Percentiles rank a stretch among this genome's conserved stretches.
Evolutionary conservation across 169 alveolate species (phyloP).

Genomic region (Plasmodium fragile): DNA sequence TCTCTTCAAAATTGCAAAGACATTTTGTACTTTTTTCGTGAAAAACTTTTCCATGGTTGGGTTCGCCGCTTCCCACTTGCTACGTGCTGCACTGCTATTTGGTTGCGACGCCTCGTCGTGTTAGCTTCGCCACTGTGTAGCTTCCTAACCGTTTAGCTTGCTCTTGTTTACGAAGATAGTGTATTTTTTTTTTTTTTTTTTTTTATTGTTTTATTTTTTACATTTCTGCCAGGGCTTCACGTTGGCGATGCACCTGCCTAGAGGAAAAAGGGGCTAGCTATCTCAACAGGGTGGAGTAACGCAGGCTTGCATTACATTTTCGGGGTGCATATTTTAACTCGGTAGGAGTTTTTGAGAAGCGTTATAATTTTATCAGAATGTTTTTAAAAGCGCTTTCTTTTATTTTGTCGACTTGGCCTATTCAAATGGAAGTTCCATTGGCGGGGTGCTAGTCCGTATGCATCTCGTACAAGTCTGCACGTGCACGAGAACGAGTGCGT

Average conservation of each 20-base stretch:
- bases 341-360: background rate
- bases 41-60: slow-evolving; percentile 58
- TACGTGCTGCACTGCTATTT: background rate
- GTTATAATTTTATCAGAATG: background rate
- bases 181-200: background rate
- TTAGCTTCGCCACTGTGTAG: too few relatives aligned
- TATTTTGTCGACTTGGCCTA: background rate
- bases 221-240: background rate
- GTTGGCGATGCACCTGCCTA: background rate
- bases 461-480: background rate
- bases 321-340: background rate
- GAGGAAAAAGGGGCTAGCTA: background rate
- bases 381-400: background rate
- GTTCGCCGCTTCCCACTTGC: background rate
- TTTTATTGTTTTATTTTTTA: background rate
- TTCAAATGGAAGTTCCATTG: background rate
- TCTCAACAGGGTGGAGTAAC: background rate
- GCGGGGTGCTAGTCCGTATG: background rate
- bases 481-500: background rate
- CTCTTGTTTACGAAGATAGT: background rate
- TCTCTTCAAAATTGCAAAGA: slow-evolving; percentile 42
- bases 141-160: background rate
- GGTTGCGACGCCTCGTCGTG: background rate
- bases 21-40: slow-evolving; percentile 60
- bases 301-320: background rate